Percentiles rank a stretch among this genome's conserved stretches.
These are phyloP conservation scores for Colletotrichum karsti DNA, from an alignment of 2,329 filamentous ascomycete species.

Conservation along the genomic window DNA sequence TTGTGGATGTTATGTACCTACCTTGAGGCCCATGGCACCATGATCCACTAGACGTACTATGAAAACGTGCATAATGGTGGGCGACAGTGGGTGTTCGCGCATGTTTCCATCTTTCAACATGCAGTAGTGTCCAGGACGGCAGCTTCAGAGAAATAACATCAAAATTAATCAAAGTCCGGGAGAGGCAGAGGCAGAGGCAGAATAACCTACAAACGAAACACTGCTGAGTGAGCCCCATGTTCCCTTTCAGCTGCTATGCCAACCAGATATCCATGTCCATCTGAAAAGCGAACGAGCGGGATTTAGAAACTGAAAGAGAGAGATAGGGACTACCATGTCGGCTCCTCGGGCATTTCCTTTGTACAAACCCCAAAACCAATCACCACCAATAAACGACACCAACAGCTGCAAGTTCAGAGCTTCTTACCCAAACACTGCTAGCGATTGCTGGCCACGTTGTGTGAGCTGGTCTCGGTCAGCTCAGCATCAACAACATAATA, in stretches of 20 bases:
- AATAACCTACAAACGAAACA: neutral
- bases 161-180: neutral
- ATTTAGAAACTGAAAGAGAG: neutral
- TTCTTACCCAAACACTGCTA: neutral
- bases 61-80: constrained; percentile 8
- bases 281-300: neutral
- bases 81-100: neutral
- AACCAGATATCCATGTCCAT: constrained; percentile 5
- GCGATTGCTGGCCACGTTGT: no score
- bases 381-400: neutral
- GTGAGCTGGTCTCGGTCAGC: neutral
- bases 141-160: neutral
- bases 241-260: neutral
- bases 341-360: neutral
- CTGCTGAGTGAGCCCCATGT: neutral
- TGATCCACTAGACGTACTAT: constrained; percentile 1
- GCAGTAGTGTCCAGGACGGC: neutral
- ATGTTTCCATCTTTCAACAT: neutral
- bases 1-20: no score
- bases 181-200: neutral
- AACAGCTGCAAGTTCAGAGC: neutral
- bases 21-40: neutral
- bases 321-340: neutral
- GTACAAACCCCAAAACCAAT: neutral
- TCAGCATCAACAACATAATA: neutral